Evolutionary conservation across 345 rosid genomes (phyloP).

Genomic region (Euphorbia lathyris): DNA sequence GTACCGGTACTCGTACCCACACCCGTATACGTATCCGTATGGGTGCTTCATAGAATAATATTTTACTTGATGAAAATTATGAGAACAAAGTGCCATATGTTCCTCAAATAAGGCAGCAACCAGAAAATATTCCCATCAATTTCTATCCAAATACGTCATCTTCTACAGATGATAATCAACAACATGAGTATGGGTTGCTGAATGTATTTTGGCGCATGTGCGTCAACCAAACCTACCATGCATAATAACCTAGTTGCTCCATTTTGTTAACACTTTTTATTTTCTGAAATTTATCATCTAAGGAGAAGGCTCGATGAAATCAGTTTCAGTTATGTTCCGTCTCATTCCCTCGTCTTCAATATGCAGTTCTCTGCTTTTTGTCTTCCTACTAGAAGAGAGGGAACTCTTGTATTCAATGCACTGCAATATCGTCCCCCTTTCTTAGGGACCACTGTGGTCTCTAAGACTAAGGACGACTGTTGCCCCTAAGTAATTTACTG

Average conservation of each 20-base stretch:
- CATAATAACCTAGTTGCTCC: constrained; percentile 48
- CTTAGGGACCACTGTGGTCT: too few species aligned
- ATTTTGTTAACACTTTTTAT: constrained; percentile 31
- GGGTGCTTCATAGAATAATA: too few species aligned
- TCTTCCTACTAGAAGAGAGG: too few species aligned
- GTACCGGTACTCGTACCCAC: too few species aligned
- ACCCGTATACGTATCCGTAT: too few species aligned
- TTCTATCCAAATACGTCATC: constrained; percentile 15
- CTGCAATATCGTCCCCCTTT: too few species aligned
- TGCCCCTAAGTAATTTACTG: too few species aligned
- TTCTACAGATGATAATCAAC: not conserved
- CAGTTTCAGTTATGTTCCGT: too few species aligned
- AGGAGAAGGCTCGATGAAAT: constrained; percentile 27
- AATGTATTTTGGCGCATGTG: constrained; percentile 33
- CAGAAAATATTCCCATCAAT: constrained; percentile 24
- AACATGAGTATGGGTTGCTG: constrained; percentile 29
- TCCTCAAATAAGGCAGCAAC: constrained; percentile 39
- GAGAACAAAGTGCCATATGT: constrained; percentile 35
- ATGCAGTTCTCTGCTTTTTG: too few species aligned
- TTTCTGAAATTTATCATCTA: constrained; percentile 11
- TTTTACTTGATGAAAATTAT: constrained; percentile 46
- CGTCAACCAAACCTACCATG: constrained; percentile 38
- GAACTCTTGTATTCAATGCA: too few species aligned
- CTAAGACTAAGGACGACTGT: too few species aligned
- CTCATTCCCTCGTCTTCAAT: too few species aligned